Evolutionary conservation across 1,284 basidiomycete genomes (phyloP), one percentile per base, ranked within the genome.

Genomic region (Apiotrichum domesticum): DNA sequence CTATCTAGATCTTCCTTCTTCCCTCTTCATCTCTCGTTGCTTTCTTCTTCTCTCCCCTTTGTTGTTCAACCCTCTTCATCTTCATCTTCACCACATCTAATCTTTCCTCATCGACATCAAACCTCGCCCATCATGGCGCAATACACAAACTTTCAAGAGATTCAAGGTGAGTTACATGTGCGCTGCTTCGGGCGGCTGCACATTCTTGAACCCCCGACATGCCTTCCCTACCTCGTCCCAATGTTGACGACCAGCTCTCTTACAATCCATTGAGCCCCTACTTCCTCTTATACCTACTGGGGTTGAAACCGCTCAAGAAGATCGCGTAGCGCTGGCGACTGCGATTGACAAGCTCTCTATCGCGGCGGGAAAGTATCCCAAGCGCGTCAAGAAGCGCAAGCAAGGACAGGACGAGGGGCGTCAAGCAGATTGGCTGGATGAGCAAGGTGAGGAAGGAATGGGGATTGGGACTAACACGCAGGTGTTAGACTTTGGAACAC

Each of bases 401-500:
- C 43, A 42, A 1, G 39, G 52, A 8, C 54, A 53, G 2, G 47
- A 53, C 10, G 46, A 53, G 6, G 35, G 44, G 37, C 21, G 29
- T 3, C 39, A 9, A 1, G 43, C 58, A 14, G 46, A 59, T 43
- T 56, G 51, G 51, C 47, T 59, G 1, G 58, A 59, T 35, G 15
- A 50, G 45, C 29, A 59, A 44, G 58, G 58, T 51, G 13, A n/a
- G 48, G 7, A 6, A 7, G 21, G 14, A 43, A 47, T 35, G 29
- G 6, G 8, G n/a, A 39, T 39, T 39, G 37, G 15, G 2, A 10
- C 56, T 54, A 8, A 51, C 40, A 13, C 11, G 7, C 55, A 60
- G 58, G 58, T 15, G 49, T 51, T 34, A n/a, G 44, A 4, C 48
- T 60, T 11, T 56, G 55, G 55, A 60, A 60, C 44, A 14, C 6